These are phyloP conservation scores for Puccinia polysora DNA, from an alignment of 1,284 basidiomycete genomes.

Conservation along the genomic window DNA sequence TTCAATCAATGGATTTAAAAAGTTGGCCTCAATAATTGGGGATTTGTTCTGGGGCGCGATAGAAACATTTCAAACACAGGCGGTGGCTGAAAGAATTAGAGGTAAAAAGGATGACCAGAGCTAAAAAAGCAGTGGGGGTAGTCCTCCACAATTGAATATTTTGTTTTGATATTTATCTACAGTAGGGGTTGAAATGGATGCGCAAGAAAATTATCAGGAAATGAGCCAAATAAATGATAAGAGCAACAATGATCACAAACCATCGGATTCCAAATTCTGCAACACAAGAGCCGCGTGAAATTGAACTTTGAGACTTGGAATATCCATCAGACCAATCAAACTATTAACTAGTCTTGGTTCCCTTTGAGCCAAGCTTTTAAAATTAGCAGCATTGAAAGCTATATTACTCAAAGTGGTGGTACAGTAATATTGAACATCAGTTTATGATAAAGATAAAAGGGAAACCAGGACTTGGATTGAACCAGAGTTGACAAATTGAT, in stretches of 20 bases:
- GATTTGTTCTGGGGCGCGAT: too few relatives aligned
- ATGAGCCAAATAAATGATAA: constrained; percentile 53
- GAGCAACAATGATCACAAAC: constrained; percentile 57
- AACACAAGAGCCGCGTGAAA: constrained; percentile 95
- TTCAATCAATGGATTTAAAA: too few relatives aligned
- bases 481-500: constrained; percentile 96
- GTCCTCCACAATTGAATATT: too few relatives aligned
- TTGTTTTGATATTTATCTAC: too few relatives aligned
- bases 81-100: too few relatives aligned
- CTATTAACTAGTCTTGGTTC: too few relatives aligned
- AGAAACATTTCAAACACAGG: too few relatives aligned
- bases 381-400: constrained; percentile 87
- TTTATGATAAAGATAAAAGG: constrained; percentile 91
- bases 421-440: constrained; percentile 99
- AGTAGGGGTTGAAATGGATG: too few relatives aligned
- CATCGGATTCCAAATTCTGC: constrained; percentile 92
- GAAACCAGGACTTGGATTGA: constrained; percentile 96
- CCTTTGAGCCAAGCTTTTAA: constrained; percentile 96
- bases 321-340: constrained; percentile 96
- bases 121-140: too few relatives aligned
- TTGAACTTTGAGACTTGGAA: constrained; percentile 92
- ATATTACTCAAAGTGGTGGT: constrained; percentile 97
- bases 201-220: constrained; percentile 53
- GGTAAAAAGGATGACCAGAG: too few relatives aligned
- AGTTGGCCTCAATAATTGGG: too few relatives aligned